Conservation (phyloP, 305 asterid genomes). For the Fraxinus paxiana region DNA sequence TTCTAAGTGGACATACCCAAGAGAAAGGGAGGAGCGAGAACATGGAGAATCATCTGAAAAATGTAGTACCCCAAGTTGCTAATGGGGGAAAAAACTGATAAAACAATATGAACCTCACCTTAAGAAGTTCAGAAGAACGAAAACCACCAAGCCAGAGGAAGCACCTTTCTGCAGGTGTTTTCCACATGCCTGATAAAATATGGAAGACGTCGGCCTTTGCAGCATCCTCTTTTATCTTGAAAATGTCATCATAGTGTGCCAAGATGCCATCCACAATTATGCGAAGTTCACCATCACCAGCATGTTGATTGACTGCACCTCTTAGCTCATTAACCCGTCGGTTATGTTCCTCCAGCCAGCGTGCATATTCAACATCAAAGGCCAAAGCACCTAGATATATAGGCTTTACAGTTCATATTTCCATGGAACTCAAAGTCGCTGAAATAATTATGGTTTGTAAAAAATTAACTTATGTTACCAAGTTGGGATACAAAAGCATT, state of each 20-base stretch:
- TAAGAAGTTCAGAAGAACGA: constrained; percentile 67
- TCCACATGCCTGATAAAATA: constrained; percentile 72
- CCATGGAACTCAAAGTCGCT: constrained; percentile 35
- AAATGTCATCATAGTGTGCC: constrained; percentile 56
- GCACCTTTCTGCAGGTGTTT: constrained; percentile 69
- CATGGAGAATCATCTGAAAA: not conserved
- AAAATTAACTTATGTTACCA: constrained; percentile 9
- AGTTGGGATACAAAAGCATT: constrained; percentile 14
- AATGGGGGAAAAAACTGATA: not conserved
- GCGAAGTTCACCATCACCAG: constrained; percentile 66
- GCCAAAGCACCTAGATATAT: constrained; percentile 59
- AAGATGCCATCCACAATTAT: constrained; percentile 56
- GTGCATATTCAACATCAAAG: constrained; percentile 64
- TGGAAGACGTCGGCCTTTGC: constrained; percentile 67
- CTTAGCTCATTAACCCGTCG: constrained; percentile 61
- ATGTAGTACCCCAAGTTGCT: not conserved
- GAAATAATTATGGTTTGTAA: not conserved
- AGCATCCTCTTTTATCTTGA: constrained; percentile 66
- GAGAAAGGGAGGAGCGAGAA: not conserved
- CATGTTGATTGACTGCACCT: constrained; percentile 69
- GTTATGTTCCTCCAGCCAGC: constrained; percentile 72
- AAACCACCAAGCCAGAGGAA: constrained; percentile 73
- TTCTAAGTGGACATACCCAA: not conserved
- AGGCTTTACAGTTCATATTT: constrained; percentile 29
- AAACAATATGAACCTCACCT: constrained; percentile 30